Conservation (phyloP, 2,329 filamentous ascomycete species). For the Neonectria faginata region DNA sequence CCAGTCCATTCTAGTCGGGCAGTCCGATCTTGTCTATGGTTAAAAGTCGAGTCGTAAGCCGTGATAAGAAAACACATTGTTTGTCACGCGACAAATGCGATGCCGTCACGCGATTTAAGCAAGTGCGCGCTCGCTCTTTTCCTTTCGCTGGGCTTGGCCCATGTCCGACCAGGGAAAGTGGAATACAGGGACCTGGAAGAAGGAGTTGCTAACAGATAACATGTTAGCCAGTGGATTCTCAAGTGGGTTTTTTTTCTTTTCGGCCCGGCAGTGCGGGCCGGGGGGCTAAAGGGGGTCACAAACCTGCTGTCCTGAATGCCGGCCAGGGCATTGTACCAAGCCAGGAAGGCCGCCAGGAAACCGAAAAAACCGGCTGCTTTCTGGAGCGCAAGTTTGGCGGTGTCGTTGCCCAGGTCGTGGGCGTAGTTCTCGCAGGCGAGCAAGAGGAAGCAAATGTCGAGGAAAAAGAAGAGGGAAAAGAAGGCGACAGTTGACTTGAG, state of each 20-base stretch:
- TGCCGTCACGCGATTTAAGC: constrained; percentile 33
- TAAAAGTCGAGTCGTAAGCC: constrained; percentile 21
- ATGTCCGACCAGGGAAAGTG: constrained; percentile 96
- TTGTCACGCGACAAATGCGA: constrained; percentile 31
- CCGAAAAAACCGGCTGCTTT: constrained; percentile 84
- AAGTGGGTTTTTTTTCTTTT: neutral
- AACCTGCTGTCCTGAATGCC: constrained; percentile 81
- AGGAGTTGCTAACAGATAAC: constrained; percentile 73
- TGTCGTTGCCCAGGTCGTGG: constrained; percentile 61
- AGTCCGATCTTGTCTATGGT: constrained; percentile 17
- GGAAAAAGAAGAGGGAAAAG: constrained; percentile 80
- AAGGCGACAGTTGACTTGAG: constrained; percentile 82
- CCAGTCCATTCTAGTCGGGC: constrained; percentile 20
- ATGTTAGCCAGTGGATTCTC: constrained; percentile 49
- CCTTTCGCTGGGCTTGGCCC: constrained; percentile 68
- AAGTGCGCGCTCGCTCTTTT: constrained; percentile 53
- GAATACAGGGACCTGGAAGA: constrained; percentile 91
- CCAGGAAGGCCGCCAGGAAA: constrained; percentile 82
- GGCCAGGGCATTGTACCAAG: constrained; percentile 89
- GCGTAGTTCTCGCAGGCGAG: constrained; percentile 74
- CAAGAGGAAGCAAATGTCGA: constrained; percentile 81
- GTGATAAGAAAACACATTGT: constrained; percentile 33
- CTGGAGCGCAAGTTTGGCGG: constrained; percentile 63
- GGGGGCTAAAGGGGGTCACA: constrained; percentile 44
- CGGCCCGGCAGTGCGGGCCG: constrained; percentile 4